Evolutionary conservation across 495 filamentous ascomycete genomes (phyloP).

Genomic region (Cairneyella variabilis): DNA sequence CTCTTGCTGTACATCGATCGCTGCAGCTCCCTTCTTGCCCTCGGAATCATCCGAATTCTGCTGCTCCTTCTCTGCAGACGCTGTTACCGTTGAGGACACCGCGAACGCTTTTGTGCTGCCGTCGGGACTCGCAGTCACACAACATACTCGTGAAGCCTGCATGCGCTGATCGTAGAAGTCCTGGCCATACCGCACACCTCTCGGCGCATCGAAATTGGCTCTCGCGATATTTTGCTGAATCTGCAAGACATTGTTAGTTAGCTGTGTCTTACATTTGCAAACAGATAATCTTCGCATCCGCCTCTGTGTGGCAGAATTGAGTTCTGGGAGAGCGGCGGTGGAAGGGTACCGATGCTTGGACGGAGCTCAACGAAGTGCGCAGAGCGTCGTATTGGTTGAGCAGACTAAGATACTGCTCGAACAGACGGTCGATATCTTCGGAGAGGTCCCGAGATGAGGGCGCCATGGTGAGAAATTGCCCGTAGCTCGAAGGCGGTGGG

Average conservation of each 20-base stretch:
- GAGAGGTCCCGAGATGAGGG: constrained; percentile 5
- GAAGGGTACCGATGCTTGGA: constrained; percentile 50
- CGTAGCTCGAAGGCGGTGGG: background rate
- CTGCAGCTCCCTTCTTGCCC: too few species aligned
- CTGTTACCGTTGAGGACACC: background rate
- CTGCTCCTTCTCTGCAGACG: background rate
- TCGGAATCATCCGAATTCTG: background rate
- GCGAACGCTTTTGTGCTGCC: background rate
- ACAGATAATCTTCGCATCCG: too few species aligned
- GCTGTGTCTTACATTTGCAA: too few species aligned
- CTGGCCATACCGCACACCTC: constrained; percentile 58
- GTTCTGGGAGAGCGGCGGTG: background rate
- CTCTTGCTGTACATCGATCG: background rate
- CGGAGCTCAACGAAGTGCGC: constrained; percentile 46
- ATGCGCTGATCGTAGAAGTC: constrained; percentile 72
- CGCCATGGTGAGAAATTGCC: background rate
- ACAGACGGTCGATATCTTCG: constrained; percentile 55
- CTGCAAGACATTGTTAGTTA: too few species aligned
- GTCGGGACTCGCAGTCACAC: constrained; percentile 26
- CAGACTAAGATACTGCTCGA: constrained; percentile 65
- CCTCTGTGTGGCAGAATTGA: background rate
- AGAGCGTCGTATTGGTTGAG: constrained; percentile 67
- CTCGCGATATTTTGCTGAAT: constrained; percentile 55
- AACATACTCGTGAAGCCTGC: constrained; percentile 50
- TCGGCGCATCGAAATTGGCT: constrained; percentile 65